Base-by-base conservation (phyloP, 2,329 filamentous ascomycete genomes). In the Fusarium odoratissimum region DNA sequence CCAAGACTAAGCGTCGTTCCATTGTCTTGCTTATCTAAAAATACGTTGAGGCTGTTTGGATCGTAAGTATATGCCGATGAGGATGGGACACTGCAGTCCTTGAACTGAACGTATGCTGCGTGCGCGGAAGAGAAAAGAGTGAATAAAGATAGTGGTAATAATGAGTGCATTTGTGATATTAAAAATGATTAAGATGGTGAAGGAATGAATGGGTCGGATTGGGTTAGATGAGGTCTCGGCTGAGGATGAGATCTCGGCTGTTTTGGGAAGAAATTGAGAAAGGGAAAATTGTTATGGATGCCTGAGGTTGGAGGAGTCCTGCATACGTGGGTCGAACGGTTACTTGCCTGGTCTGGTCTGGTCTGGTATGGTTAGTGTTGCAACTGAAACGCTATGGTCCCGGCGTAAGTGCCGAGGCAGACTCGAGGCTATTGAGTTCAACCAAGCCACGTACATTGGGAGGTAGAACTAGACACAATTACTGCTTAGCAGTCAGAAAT, bases 101-200 rank as follows among this genome's bases (percentile, higher is more conserved):
- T 60, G 44, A 52, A 45, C 9, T 76, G 69, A 10, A 76, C 45
- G 30, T 76, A 44, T 4, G 74, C 70, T 6, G 74, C 69, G 10
- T 17, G 41, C 25, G 56, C 51, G 10, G 55, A 41, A 14, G 52
- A 40, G 10, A 70, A 54, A 21, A 60, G 28, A 28, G 67, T 60
- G 37, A 35, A 51, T 28, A 42, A 42, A 40, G n/a, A 64, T 10
- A 6, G 7, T 28, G 3, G 42, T 13, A 11, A 14, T 35, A 73
- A 70, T 16, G 51, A 65, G 44, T 14, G 56, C 62, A 64, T 69
- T 40, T 45, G 64, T 28, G 42, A 6, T 14, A n/a, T 56, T 42
- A 42, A 42, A 28, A 58, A 46, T 25, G 23, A 25, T 25, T 25
- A 25, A 25, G 23, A 55, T 12, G 30, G 35, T 44, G 25, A 72